These are phyloP conservation scores for Claviceps cyperi DNA, from an alignment of 2,329 filamentous ascomycete genomes.

Conservation along the genomic window DNA sequence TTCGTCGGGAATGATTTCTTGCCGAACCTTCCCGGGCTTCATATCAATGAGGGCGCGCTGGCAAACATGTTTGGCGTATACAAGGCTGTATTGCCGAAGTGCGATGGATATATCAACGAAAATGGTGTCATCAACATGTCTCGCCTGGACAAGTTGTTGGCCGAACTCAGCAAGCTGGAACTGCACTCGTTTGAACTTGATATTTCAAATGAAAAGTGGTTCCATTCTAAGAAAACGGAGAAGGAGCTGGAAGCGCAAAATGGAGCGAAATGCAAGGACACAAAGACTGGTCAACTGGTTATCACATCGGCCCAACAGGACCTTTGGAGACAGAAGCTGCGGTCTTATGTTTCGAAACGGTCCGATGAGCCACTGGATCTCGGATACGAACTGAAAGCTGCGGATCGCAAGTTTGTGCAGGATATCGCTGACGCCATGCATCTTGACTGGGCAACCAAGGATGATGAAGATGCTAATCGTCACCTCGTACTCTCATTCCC, in stretches of 20 bases:
- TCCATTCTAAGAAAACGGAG: slow-evolving; percentile 68
- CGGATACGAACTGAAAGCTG: slow-evolving; percentile 56
- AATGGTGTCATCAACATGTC: slow-evolving; percentile 80
- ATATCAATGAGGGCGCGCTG: slow-evolving; percentile 96
- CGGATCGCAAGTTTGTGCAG: slow-evolving; percentile 86
- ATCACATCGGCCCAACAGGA: slow-evolving; percentile 71
- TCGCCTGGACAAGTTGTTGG: slow-evolving; percentile 61
- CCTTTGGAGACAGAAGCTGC: slow-evolving; percentile 66
- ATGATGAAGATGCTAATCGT: slow-evolving; percentile 40
- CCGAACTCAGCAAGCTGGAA: slow-evolving; percentile 78
- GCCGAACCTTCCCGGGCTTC: slow-evolving; percentile 85
- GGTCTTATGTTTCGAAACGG: slow-evolving; percentile 65
- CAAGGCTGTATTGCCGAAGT: slow-evolving; percentile 74
- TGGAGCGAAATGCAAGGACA: slow-evolving; percentile 36
- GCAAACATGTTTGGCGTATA: slow-evolving; percentile 97
- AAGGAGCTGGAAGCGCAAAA: slow-evolving; percentile 46
- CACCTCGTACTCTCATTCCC: slow-evolving; percentile 38
- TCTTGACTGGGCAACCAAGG: slow-evolving; percentile 42
- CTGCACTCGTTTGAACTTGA: slow-evolving; percentile 87
- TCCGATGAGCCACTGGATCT: slow-evolving; percentile 55
- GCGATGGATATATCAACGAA: slow-evolving; percentile 93
- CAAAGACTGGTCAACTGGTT: slow-evolving; percentile 46
- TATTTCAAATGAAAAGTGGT: slow-evolving; percentile 78
- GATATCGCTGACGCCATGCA: slow-evolving; percentile 56
- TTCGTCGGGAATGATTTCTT: slow-evolving; percentile 99